Percentiles rank a stretch among this genome's conserved stretches.
These are phyloP conservation scores for Candida loeiensis DNA, from an alignment of 805 yeast genomes.

Conservation along the genomic window DNA sequence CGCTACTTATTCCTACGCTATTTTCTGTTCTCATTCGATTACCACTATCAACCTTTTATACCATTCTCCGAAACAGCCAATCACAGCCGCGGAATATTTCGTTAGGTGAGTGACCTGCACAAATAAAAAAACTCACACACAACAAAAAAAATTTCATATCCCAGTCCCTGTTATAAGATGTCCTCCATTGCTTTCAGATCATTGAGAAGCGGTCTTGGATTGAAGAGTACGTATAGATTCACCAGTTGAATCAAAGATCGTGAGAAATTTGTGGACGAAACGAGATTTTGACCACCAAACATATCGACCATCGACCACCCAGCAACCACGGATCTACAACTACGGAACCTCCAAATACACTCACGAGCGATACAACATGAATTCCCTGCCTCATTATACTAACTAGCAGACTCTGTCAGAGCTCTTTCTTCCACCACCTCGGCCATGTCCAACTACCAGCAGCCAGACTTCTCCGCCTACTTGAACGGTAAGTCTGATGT, in stretches of 20 bases:
- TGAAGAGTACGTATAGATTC: constrained; percentile 30
- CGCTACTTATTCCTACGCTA: too few relatives aligned
- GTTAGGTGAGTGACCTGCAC: constrained; percentile 8
- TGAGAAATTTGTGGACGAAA: background rate
- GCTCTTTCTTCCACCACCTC: constrained; percentile 48
- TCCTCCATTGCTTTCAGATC: constrained; percentile 46
- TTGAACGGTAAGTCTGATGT: constrained; percentile 70
- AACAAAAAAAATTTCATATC: constrained; percentile 7
- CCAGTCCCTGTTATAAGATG: constrained; percentile 17
- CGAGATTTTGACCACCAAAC: background rate
- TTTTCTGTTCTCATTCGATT: too few relatives aligned
- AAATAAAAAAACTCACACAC: constrained; percentile 4
- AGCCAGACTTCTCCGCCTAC: constrained; percentile 85
- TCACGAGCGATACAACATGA: background rate
- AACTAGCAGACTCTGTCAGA: constrained; percentile 39
- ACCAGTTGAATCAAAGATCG: background rate
- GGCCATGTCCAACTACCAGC: constrained; percentile 75
- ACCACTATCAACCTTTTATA: too few relatives aligned
- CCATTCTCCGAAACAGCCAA: too few relatives aligned
- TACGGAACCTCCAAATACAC: background rate
- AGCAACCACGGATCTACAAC: too few relatives aligned
- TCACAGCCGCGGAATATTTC: constrained; percentile 9
- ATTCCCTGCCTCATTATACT: constrained; percentile 6
- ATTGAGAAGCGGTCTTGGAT: constrained; percentile 39
- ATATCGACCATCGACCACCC: too few relatives aligned